A percentile compares a stretch with the other conserved stretches of the same genome.
phyloP scores from a whole-genome alignment of 345 rosid genomes.

The Ricinus communis region DNA sequence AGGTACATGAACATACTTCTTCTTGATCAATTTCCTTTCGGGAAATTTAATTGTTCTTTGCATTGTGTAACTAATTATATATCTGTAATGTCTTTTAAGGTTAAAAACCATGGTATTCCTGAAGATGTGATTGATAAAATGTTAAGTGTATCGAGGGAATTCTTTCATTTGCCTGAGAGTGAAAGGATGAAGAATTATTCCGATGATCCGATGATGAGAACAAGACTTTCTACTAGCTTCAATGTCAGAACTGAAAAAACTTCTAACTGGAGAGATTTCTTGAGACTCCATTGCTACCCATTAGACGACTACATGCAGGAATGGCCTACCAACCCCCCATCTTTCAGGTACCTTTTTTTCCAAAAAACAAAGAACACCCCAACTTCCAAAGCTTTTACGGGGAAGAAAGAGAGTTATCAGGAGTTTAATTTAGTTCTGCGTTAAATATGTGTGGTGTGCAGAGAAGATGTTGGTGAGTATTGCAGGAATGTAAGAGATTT shows the following conservation, averaged over 20 bases:
- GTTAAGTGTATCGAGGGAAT: constrained; percentile 1
- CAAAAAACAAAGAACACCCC: too few species aligned
- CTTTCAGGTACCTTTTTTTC: constrained; percentile 40
- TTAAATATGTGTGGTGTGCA: constrained; percentile 1
- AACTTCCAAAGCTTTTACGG: too few species aligned
- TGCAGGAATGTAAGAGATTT: constrained; percentile 47
- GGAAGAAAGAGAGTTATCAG: too few species aligned
- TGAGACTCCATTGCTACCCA: constrained; percentile 75
- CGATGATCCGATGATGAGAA: constrained; percentile 38
- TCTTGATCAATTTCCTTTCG: too few species aligned
- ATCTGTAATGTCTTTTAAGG: neutral
- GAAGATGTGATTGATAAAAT: neutral
- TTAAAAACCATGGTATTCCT: constrained; percentile 12
- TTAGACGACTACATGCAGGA: constrained; percentile 52
- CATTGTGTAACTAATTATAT: too few species aligned
- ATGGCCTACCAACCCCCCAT: constrained; percentile 74
- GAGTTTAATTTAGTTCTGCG: too few species aligned
- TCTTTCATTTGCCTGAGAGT: constrained; percentile 11
- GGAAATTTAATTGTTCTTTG: too few species aligned
- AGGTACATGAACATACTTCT: neutral
- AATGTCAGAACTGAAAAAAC: constrained; percentile 59
- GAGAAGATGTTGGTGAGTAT: constrained; percentile 56
- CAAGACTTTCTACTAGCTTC: constrained; percentile 74
- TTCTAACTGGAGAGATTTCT: constrained; percentile 78
- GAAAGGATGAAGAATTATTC: constrained; percentile 17